Base-by-base conservation (phyloP, 1,284 basidiomycete genomes). In the Puccinia triticina region DNA sequence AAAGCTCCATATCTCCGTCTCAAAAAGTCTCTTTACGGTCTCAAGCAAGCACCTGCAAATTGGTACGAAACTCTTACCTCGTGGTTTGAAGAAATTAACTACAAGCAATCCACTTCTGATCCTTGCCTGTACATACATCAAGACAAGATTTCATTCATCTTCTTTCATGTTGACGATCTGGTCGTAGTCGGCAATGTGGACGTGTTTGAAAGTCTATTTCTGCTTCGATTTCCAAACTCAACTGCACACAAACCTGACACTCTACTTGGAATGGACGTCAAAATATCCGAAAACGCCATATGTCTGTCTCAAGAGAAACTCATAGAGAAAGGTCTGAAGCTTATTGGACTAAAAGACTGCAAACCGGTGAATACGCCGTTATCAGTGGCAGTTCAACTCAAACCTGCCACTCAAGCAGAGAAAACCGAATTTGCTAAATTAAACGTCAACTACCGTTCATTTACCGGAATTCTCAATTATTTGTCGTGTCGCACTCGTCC, bases 381-480 rank as follows among this genome's bases (percentile, higher is more conserved):
- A 5, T n/a, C 8, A 5, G 21, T 59, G 10, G n/a, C n/a, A n/a
- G n/a, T n/a, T n/a, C n/a, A n/a, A n/a, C n/a, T n/a, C n/a, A n/a
- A n/a, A n/a, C n/a, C 57, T 59, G 57, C 57, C 21, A 59, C 57
- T 29, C 10, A 59, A 21, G 57, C 8, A 59, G 57, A 59, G 23
- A 7, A 59, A 7, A 21, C 21, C 10, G 57, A 59, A 29, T 59
- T 59, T 21, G 5, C 23, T 5, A n/a, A 29, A n/a, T 21, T 59
- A 10, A 59, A 59, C 29, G 23, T 59, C 57, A 59, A 59, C 57
- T 59, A 59, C 57, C 57, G 57, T 10, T 59, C 57, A 59, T 23
- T 29, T 21, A 23, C 29, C 21, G 21, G 21, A 10, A n/a, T 59
- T 5, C 21, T 59, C 10, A 59, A 59, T 29, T 59, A 59, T 21